Evolutionary conservation across 371 early-diverging fungal genomes (phyloP).

Genomic region (Dichotomocladium elegans): DNA sequence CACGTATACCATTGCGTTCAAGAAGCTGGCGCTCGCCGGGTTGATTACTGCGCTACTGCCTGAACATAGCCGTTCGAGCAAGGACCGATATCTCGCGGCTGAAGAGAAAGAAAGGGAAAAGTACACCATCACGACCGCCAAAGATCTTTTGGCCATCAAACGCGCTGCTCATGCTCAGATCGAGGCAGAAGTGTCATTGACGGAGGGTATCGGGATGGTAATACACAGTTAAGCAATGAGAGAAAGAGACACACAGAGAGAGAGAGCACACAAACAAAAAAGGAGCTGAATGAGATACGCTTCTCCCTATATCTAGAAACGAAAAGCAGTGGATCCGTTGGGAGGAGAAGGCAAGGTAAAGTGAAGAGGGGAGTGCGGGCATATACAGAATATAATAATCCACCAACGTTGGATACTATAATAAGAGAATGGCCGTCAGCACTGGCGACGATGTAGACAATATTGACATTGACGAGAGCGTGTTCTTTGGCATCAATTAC

Average conservation of each 20-base stretch:
- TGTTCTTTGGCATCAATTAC: constrained; percentile 69
- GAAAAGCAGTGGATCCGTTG: constrained; percentile 38
- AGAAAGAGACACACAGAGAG: not conserved
- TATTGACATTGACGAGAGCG: constrained; percentile 49
- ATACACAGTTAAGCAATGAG: not conserved
- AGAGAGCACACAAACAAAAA: not conserved
- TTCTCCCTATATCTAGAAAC: constrained; percentile 33
- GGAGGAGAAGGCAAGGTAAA: constrained; percentile 24
- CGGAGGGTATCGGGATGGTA: constrained; percentile 60
- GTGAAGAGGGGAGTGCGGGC: not conserved
- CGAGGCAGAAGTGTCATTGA: constrained; percentile 47
- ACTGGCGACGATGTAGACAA: constrained; percentile 29
- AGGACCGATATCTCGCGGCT: constrained; percentile 62
- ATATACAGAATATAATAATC: not conserved
- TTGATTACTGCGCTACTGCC: constrained; percentile 59
- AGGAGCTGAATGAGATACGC: not conserved
- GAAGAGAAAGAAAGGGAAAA: constrained; percentile 62
- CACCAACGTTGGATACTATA: no score
- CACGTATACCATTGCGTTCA: constrained; percentile 41
- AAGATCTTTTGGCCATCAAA: constrained; percentile 58
- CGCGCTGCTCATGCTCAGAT: constrained; percentile 46
- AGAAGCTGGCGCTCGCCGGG: constrained; percentile 55
- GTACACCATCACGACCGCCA: constrained; percentile 58
- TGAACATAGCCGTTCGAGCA: constrained; percentile 58
- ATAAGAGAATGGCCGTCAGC: constrained; percentile 6